Conservation (phyloP, 805 yeast species). For the Lachancea meyersii region DNA sequence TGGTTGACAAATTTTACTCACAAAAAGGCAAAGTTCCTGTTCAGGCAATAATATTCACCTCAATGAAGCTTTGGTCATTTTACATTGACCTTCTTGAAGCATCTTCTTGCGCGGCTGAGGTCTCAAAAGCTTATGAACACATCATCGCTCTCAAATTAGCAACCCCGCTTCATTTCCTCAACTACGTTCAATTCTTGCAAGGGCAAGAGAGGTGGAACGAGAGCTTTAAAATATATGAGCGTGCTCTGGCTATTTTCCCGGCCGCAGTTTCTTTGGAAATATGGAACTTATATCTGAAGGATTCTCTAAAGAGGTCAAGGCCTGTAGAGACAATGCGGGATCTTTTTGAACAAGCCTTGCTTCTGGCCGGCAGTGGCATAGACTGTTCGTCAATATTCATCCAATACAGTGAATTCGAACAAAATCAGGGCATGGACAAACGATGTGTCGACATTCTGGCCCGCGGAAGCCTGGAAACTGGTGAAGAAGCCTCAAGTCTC, state of each 20-base stretch:
- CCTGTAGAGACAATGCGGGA: slow-evolving; percentile 58
- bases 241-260: slow-evolving; percentile 61
- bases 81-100: slow-evolving; percentile 63
- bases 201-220: slow-evolving; percentile 37
- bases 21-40: slow-evolving; percentile 36
- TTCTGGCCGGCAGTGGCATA: slow-evolving; percentile 40
- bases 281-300: slow-evolving; percentile 62
- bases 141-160: slow-evolving; percentile 55
- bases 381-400: slow-evolving; percentile 44
- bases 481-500: slow-evolving; percentile 3
- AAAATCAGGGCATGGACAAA: slow-evolving; percentile 43
- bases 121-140: slow-evolving; percentile 43
- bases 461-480: slow-evolving; percentile 33
- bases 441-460: slow-evolving; percentile 46
- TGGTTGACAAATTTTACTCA: slow-evolving; percentile 17
- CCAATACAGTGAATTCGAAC: slow-evolving; percentile 59
- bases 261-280: slow-evolving; percentile 49
- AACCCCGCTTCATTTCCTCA: slow-evolving; percentile 58
- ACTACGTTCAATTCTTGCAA: slow-evolving; percentile 58
- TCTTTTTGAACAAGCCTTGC: slow-evolving; percentile 62
- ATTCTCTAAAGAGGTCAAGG: slow-evolving; percentile 36
- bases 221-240: slow-evolving; percentile 57
- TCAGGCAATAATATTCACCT: slow-evolving; percentile 54
- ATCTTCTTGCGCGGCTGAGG: slow-evolving; percentile 35
- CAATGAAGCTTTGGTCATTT: slow-evolving; percentile 62